Evolutionary conservation across 371 early-diverging fungal genomes (phyloP), one percentile per base, ranked within the genome.

Genomic region (Smittium culicis): DNA sequence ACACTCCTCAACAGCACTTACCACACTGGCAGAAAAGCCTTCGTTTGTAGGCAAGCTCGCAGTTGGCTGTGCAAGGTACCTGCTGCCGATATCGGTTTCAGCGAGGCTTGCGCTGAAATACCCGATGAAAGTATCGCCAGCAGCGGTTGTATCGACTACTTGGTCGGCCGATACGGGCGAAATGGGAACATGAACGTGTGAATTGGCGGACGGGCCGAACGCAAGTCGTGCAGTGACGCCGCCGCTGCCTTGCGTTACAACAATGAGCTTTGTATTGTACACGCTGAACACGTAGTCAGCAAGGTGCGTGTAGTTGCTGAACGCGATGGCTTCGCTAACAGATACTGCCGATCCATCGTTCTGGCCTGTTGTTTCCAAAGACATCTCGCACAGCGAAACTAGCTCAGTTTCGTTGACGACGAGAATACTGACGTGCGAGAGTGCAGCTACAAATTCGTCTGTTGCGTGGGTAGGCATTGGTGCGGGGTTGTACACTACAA

Each of bases 101-200:
- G 20, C 73, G 61, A 89, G 79, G 25, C 82, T 74, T 24, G 88
- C 81, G 31, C 85, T 74, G 75, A 91, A 89, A 75, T 82, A 92
- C 0, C 92, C 94, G 67, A 86, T 83, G 82, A 90, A 93, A 20
- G 86, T 87, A 69, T 93, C 93, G 45, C 93, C 93, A 20, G 89
- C 85, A 1, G 80, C 89, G 14, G 88, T 88, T 0, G 91, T 90
- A 70, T 89, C 88, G 34, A 76, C 79, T 54, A 85, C 80, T 30
- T 75, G 33, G 24, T 78, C 80, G 67, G 79, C 80, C 32, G 74
- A 32, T 1, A 77, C 61, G 73, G 66, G 77, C 35, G 34, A 80
- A 33, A 67, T 68, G 0, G 45, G 56, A 35, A 67, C 34, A 8
- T 68, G 63, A 14, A 20, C 16, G 34, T n/a, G 17, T 17, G 17